Evolutionary conservation across 768 basidiomycete species (phyloP), one percentile per base, ranked within the genome.

Genomic region (Tulasnella sp.): DNA sequence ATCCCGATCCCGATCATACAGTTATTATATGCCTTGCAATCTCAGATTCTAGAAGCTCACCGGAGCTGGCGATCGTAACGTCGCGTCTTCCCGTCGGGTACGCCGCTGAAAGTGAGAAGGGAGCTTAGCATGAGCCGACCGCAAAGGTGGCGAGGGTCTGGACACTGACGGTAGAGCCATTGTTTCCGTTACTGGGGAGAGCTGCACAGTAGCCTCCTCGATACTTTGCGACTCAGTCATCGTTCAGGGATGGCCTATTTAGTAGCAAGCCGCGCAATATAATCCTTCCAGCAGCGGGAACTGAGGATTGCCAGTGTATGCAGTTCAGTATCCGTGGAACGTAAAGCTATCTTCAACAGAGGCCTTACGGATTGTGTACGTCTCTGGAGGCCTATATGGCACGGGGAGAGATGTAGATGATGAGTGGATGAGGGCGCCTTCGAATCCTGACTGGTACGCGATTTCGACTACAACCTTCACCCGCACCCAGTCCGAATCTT

Each of bases 41-140:
- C 32, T 50, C 21, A n/a, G n/a, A n/a, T 34, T 23, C 17, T 4
- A 15, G 19, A 56, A 21, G 66, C 78, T 43, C 61, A 91, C 91
- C 94, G 79, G 34, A 98, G 80, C 72, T 99, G 95, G 58, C 95
- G 84, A 72, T 99, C 95, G 69, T 98, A 99, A 48, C 90, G 80
- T 48, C 92, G 80, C 1, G 90, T 85, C 71, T 95, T 96, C 64
- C 73, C 80, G 72, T 96, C 92, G 43, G 91, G 92, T 59, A 80
- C 80, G 54, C 77, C 74, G 60, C 82, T 82, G 61, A 49, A 19
- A 34, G 10, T 21, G 8, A 48, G 47, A 19, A 34, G 10, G 17
- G 8, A 48, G 47, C 27, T 48, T 5, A 48, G n/a, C 7, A 23
- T 48, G 7, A 48, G 27, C n/a, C 5, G n/a, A 29, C 11, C 21